phyloP scores from a whole-genome alignment of 2,329 filamentous ascomycete species.

The Pseudocercospora vitis region DNA sequence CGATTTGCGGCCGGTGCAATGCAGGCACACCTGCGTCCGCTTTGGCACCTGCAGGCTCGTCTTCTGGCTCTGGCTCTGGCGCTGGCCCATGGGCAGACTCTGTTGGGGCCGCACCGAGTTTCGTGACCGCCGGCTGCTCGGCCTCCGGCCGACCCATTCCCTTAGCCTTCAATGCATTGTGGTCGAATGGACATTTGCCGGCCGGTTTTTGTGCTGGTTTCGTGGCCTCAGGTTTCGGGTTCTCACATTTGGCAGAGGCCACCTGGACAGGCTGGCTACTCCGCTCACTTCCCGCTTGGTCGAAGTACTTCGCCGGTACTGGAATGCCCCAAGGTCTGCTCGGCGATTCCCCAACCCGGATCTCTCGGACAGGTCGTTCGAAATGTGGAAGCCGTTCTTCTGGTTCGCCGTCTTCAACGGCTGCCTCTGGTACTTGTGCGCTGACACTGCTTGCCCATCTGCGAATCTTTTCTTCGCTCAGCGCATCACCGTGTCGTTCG shows the following conservation, averaged over 20 bases:
- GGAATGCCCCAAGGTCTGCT: constrained; percentile 91
- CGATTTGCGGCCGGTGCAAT: constrained; percentile 61
- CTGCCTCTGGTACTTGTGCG: constrained; percentile 50
- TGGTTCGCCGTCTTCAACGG: constrained; percentile 42
- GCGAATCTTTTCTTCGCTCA: constrained; percentile 71
- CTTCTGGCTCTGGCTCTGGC: neutral
- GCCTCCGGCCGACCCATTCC: constrained; percentile 5
- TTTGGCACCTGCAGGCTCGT: neutral
- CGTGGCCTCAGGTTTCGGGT: constrained; percentile 9
- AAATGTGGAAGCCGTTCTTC: constrained; percentile 71
- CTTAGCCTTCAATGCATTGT: constrained; percentile 11
- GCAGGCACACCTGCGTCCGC: no score
- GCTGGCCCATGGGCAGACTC: no score
- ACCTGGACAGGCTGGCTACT: constrained; percentile 47
- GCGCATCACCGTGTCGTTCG: constrained; percentile 42
- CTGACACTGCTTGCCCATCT: constrained; percentile 82
- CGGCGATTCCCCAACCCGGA: constrained; percentile 90
- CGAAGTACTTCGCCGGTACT: constrained; percentile 61
- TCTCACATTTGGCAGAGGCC: constrained; percentile 50
- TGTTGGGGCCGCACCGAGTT: no score
- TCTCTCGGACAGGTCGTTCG: constrained; percentile 80
- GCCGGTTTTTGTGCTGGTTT: constrained; percentile 14
- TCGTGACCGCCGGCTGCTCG: neutral
- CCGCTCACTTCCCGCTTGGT: constrained; percentile 40
- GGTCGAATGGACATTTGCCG: constrained; percentile 29